Conservation (phyloP, 257 asterid species). For the Ballota nigra region DNA sequence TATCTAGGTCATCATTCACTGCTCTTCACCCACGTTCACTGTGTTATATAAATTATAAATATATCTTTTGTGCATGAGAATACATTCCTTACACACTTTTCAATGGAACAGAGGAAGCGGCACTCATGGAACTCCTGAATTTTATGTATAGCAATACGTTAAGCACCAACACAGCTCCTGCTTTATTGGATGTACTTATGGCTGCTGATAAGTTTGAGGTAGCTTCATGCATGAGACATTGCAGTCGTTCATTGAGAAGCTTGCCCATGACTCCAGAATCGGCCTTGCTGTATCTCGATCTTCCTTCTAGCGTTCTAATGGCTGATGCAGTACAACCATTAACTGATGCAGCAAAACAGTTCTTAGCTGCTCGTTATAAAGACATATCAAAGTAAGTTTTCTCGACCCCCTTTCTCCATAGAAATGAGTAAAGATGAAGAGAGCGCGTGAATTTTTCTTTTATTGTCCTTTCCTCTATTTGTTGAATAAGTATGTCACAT, state of each 20-base stretch:
- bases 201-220: constrained; percentile 99
- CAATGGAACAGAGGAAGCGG: constrained; percentile 84
- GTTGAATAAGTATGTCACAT: neutral
- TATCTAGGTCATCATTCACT: constrained; percentile 1
- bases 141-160: constrained; percentile 87
- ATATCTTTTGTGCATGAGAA: neutral
- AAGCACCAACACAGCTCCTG: constrained; percentile 66
- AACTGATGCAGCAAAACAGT: constrained; percentile 87
- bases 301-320: constrained; percentile 81
- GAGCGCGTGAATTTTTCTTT: neutral
- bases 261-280: constrained; percentile 90
- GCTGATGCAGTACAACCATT: constrained; percentile 97
- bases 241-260: constrained; percentile 77
- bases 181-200: constrained; percentile 81
- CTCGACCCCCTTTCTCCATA: neutral
- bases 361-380: constrained; percentile 71
- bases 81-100: constrained; percentile 10
- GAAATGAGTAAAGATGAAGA: neutral
- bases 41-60: neutral
- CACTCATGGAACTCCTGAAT: constrained; percentile 95
- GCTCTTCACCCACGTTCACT: neutral
- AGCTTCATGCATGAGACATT: constrained; percentile 95
- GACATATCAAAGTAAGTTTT: constrained; percentile 72
- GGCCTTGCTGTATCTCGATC: constrained; percentile 83
- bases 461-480: neutral